Base-by-base conservation (phyloP, 2,329 filamentous ascomycete genomes). In the Venturia oleaginea region DNA sequence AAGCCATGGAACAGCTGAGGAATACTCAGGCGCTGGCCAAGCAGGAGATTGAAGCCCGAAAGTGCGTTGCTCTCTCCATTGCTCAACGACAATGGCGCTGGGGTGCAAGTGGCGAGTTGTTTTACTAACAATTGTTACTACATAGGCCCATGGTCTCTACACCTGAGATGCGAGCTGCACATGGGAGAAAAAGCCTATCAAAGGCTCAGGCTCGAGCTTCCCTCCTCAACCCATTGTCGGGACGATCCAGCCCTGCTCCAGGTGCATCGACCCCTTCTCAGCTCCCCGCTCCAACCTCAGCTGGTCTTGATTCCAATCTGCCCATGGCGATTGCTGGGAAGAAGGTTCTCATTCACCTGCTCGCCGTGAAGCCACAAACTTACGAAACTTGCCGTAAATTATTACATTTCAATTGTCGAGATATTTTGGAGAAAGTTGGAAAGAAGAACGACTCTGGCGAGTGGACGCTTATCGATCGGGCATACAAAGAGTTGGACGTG, bases 401-500 rank as follows among this genome's bases (percentile, higher is more conserved):
- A 19, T 24, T 64, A n/a, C 34, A 55, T 8, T 63, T 55, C n/a
- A 62, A 65, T 30, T 30, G 42, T 17, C 32, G 42, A 37, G 32
- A 42, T 38, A 27, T 65, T 17, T 17, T 65, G 43, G 77, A 70
- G 66, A 86, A 84, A 72, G 79, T 84, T 68, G 83, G 79, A 17
- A 76, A 78, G 64, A 54, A 59, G 24, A 43, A 48, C 22, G 51
- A 59, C 0, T 63, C 27, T 5, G 54, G 48, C 22, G 80, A 81
- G 67, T 84, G 80, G 73, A 75, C 81, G 68, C 75, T 88, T 67
- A 80, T 76, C 40, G 84, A 86, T 72, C 84, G 83, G 69, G 74
- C 77, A 19, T 87, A 82, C 71, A 84, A 83, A 69, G 84, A 87
- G 62, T 75, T 88, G 67, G 83, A 86, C 69, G 79, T 85, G 11